These are phyloP conservation scores for Fusarium proliferatum DNA, from an alignment of 2,329 filamentous ascomycete genomes.

Conservation along the genomic window DNA sequence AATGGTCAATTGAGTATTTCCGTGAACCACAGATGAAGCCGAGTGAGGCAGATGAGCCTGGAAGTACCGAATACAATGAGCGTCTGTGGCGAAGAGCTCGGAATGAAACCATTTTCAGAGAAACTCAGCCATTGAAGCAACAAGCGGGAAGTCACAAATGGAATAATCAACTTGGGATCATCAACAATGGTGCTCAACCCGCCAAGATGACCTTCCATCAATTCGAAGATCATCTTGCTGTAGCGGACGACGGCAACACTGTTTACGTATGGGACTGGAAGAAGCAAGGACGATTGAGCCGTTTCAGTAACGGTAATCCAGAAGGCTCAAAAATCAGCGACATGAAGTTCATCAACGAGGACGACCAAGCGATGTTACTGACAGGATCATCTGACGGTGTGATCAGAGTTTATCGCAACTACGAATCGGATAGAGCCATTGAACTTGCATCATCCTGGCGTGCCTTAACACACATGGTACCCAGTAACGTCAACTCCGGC, in stretches of 20 bases:
- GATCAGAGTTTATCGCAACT: constrained; percentile 91
- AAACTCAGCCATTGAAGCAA: constrained; percentile 93
- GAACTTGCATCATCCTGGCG: constrained; percentile 93
- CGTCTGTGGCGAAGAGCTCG: constrained; percentile 91
- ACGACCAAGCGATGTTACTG: constrained; percentile 94
- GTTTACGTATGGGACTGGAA: constrained; percentile 96
- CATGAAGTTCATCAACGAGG: constrained; percentile 97
- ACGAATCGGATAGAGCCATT: constrained; percentile 79
- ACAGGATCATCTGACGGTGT: constrained; percentile 96
- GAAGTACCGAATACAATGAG: constrained; percentile 95
- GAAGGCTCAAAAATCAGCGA: constrained; percentile 92
- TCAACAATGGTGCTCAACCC: constrained; percentile 91
- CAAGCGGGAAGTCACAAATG: constrained; percentile 87
- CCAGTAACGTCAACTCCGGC: constrained; percentile 92
- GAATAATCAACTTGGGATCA: constrained; percentile 83
- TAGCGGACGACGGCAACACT: constrained; percentile 92
- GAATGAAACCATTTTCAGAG: constrained; percentile 90
- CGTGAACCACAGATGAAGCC: constrained; percentile 98
- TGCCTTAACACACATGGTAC: constrained; percentile 91
- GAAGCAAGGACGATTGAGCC: constrained; percentile 76
- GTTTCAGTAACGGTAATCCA: constrained; percentile 95
- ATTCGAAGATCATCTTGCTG: constrained; percentile 94
- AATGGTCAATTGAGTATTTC: constrained; percentile 98
- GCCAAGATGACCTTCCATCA: constrained; percentile 97
- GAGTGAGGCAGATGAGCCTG: constrained; percentile 94